phyloP scores from a whole-genome alignment of 2,329 filamentous ascomycete species.

The Hymenoscyphus fructigenus region DNA sequence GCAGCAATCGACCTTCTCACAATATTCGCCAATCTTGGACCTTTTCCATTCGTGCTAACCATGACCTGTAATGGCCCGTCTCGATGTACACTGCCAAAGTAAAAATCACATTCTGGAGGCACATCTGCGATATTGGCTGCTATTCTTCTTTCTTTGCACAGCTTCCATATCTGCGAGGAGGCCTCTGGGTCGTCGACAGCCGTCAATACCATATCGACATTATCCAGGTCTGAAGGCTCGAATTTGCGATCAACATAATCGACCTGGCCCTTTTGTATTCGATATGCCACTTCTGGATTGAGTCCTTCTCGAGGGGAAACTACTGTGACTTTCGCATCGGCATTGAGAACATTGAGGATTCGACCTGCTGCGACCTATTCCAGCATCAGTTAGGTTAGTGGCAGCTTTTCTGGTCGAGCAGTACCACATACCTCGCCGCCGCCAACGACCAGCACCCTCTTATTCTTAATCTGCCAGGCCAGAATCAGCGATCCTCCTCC shows the following conservation, averaged over 20 bases:
- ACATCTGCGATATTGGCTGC: conserved; percentile 97
- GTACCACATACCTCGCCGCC: conserved; percentile 74
- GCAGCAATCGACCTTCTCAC: conserved; percentile 80
- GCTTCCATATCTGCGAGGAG: conserved; percentile 88
- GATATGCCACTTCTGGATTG: conserved; percentile 83
- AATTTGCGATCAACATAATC: conserved; percentile 81
- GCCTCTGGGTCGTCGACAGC: conserved; percentile 91
- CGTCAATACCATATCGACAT: conserved; percentile 84
- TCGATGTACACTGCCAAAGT: conserved; percentile 93
- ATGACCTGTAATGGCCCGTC: conserved; percentile 96
- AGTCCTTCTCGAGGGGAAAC: conserved; percentile 78
- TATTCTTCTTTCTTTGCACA: conserved; percentile 82
- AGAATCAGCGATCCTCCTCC: conserved; percentile 91
- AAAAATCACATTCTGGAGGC: conserved; percentile 95
- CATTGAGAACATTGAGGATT: conserved; percentile 91
- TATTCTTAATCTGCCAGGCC: conserved; percentile 91
- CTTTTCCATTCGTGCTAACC: conserved; percentile 98
- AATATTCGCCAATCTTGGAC: conserved; percentile 83
- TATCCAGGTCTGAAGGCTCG: conserved; percentile 82
- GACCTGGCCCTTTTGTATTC: conserved; percentile 73
- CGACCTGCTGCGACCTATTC: conserved; percentile 87
- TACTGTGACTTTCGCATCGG: conserved; percentile 86
- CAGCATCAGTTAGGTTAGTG: conserved; percentile 26
- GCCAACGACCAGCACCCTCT: conserved; percentile 87
- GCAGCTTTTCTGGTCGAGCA: conserved; percentile 7